These are phyloP conservation scores for Candida oleophila DNA, from an alignment of 805 yeast genomes.

Conservation along the genomic window DNA sequence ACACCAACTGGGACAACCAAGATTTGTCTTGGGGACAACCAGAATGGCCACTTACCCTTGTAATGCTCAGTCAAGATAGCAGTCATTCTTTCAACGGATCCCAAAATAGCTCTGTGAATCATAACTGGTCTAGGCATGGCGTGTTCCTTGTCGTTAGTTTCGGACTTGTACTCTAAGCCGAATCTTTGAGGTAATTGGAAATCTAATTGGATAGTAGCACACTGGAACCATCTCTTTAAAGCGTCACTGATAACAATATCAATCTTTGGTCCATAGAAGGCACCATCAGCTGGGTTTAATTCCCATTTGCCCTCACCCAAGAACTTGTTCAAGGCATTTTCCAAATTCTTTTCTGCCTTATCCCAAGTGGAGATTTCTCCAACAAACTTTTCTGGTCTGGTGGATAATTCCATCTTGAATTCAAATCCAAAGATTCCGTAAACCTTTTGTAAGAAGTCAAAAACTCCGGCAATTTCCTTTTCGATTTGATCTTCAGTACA, in stretches of 20 bases:
- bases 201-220: conserved; percentile 98
- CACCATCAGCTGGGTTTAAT: conserved; percentile 96
- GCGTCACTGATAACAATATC: conserved; percentile 96
- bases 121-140: conserved; percentile 87
- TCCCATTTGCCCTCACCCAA: conserved; percentile 84
- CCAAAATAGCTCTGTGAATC: conserved; percentile 99
- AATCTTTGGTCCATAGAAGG: conserved; percentile 92
- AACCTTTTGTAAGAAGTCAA: conserved; percentile 80
- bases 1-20: conserved; percentile 96
- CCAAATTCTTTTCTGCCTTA: conserved; percentile 82
- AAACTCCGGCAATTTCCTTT: conserved; percentile 75
- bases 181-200: conserved; percentile 97
- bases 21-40: conserved; percentile 99
- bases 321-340: conserved; percentile 77
- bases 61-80: conserved; percentile 97
- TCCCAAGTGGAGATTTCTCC: conserved; percentile 96
- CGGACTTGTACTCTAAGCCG: conserved; percentile 80
- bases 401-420: conserved; percentile 94
- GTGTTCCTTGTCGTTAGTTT: conserved; percentile 51
- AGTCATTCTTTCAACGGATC: conserved; percentile 98
- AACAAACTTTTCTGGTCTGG: conserved; percentile 94
- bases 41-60: conserved; percentile 99
- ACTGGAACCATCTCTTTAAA: conserved; percentile 94
- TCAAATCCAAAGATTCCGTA: conserved; percentile 94
- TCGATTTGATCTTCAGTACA: conserved; percentile 91